Conservation (phyloP, 441 rosid genomes). For the Pelargonium australe region DNA sequence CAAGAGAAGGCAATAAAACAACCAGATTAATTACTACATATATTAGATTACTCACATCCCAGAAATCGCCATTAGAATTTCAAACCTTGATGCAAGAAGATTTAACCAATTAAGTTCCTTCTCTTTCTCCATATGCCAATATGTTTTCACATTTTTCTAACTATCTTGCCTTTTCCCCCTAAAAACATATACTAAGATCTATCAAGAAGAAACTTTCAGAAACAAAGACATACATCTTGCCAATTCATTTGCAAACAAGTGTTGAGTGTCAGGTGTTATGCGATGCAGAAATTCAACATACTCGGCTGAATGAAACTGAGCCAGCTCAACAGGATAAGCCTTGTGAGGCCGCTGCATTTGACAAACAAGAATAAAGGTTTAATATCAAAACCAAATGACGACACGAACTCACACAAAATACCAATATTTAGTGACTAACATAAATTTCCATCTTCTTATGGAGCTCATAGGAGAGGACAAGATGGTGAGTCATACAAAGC, state of each 20-base stretch:
- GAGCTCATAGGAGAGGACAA: slow-evolving; percentile 85
- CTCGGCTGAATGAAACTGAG: slow-evolving; percentile 91
- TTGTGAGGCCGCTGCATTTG: slow-evolving; percentile 86
- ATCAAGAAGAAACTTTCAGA: background rate
- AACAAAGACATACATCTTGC: slow-evolving; percentile 47
- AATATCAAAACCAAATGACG: background rate
- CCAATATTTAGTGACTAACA: slow-evolving; percentile 35
- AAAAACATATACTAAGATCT: background rate
- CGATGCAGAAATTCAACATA: slow-evolving; percentile 91
- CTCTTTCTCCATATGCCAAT: background rate
- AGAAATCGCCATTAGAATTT: background rate
- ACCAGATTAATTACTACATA: background rate
- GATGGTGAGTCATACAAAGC: slow-evolving; percentile 96
- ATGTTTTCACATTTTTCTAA: slow-evolving; percentile 1
- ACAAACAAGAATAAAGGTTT: slow-evolving; percentile 6
- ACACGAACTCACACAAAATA: background rate
- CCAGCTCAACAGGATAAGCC: slow-evolving; percentile 93
- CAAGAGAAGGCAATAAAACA: background rate
- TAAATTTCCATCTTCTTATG: slow-evolving; percentile 94
- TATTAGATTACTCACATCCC: background rate
- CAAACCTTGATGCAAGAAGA: background rate
- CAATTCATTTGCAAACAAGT: slow-evolving; percentile 53
- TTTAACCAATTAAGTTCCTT: background rate
- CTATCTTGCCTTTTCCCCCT: background rate
- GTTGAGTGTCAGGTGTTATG: slow-evolving; percentile 65